Evolutionary conservation across 176 grass and related monocot genomes (phyloP).

Genomic region (Lolium multiflorum): DNA sequence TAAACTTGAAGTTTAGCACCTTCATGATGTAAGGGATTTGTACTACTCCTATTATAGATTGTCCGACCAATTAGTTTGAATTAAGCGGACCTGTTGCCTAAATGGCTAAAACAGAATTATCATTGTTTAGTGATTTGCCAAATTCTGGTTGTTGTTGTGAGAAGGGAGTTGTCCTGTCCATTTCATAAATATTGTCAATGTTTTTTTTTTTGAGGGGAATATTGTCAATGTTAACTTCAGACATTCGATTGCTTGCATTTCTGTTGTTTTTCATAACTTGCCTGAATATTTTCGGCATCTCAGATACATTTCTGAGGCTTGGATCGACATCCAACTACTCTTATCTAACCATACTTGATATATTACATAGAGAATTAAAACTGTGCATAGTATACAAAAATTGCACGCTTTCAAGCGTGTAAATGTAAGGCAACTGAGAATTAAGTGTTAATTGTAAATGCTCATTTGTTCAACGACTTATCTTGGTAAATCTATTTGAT

Average conservation of each 20-base stretch:
- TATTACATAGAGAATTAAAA: background rate
- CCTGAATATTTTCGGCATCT: conserved; percentile 15
- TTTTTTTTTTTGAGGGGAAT: too few relatives aligned
- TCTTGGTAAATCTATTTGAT: conserved; percentile 11
- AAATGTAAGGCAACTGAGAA: conserved; percentile 3
- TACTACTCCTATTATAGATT: too few relatives aligned
- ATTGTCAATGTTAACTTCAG: background rate
- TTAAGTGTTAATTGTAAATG: background rate
- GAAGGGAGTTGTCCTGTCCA: conserved; percentile 3
- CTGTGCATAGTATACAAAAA: background rate
- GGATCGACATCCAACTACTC: background rate
- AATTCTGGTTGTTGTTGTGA: background rate
- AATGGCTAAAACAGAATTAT: conserved; percentile 8
- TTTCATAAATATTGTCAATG: conserved; percentile 11
- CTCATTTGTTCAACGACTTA: background rate
- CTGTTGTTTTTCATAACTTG: background rate
- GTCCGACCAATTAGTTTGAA: background rate
- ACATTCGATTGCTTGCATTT: conserved; percentile 2
- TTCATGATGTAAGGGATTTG: background rate
- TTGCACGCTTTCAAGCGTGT: background rate
- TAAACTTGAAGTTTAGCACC: background rate
- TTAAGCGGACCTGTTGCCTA: background rate
- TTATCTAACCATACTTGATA: background rate
- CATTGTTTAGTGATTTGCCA: background rate
- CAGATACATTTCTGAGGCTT: background rate